Evolutionary conservation across 306 rosid species (phyloP).

Genomic region (Fagus crenata): DNA sequence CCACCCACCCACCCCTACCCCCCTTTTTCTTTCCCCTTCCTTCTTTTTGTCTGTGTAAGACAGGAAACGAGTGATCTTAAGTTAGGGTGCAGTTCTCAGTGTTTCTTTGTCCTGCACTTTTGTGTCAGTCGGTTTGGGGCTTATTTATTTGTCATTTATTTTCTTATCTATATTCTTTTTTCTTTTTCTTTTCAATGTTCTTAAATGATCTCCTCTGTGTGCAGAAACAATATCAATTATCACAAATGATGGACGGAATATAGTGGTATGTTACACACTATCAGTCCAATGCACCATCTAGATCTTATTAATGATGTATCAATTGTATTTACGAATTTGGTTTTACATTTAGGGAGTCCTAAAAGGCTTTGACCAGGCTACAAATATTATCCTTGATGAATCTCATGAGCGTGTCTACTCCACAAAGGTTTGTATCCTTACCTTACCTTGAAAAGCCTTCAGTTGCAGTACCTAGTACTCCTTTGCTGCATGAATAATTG

Average conservation of each 20-base stretch:
- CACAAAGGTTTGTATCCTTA: constrained; percentile 66
- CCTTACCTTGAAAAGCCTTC: constrained; percentile 12
- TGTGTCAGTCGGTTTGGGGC: neutral
- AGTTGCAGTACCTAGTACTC: neutral
- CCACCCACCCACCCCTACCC: no score
- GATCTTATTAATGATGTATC: neutral
- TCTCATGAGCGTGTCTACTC: constrained; percentile 96
- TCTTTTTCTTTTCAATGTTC: neutral
- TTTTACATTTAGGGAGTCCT: constrained; percentile 62
- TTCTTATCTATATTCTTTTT: neutral
- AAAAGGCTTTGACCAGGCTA: constrained; percentile 98
- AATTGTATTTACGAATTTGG: neutral
- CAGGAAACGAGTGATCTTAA: neutral
- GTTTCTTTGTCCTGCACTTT: neutral
- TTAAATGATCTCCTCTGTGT: neutral
- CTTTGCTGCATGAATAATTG: constrained; percentile 3
- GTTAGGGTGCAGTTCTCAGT: neutral
- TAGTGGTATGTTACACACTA: constrained; percentile 61
- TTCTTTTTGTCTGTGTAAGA: neutral
- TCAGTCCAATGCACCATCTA: constrained; percentile 1
- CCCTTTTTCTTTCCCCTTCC: no score
- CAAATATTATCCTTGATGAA: constrained; percentile 96
- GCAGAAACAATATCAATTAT: constrained; percentile 88
- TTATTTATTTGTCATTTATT: neutral
- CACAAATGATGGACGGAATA: constrained; percentile 91